Conservation (phyloP, 139 green algal genomes). For the Bryopsis sp. region DNA sequence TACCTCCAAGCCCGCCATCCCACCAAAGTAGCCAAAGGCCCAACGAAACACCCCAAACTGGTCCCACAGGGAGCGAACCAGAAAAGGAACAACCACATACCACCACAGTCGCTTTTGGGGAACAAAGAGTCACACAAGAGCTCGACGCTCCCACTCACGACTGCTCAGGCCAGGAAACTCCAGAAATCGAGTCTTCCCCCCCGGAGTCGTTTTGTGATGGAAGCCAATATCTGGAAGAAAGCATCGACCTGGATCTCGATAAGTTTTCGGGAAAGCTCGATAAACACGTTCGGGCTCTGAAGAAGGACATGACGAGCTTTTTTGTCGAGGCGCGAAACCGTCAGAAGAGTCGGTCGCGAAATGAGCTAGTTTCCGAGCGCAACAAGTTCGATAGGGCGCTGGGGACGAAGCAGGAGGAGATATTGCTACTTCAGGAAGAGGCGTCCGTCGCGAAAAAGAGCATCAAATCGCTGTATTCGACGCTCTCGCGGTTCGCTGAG, state of each 20-base stretch:
- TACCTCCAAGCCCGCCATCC: too few relatives aligned
- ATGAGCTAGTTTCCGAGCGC: neutral
- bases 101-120: too few relatives aligned
- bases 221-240: constrained; percentile 13
- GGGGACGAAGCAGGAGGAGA: constrained; percentile 25
- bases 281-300: neutral
- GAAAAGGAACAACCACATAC: too few relatives aligned
- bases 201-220: too few relatives aligned
- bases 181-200: too few relatives aligned
- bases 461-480: neutral
- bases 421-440: constrained; percentile 27
- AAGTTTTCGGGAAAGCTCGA: neutral
- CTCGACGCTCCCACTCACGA: too few relatives aligned
- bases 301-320: neutral
- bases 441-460: constrained; percentile 2
- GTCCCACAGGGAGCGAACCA: too few relatives aligned
- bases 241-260: constrained; percentile 11
- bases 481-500: neutral
- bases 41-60: too few relatives aligned
- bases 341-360: neutral
- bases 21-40: too few relatives aligned
- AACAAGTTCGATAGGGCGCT: neutral
- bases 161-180: too few relatives aligned
- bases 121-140: too few relatives aligned
- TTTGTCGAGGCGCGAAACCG: constrained; percentile 10